Evolutionary conservation across 208 protist genomes (phyloP), one percentile per base, ranked within the genome.

Genomic region (Acanthamoeba culbertsoni): DNA sequence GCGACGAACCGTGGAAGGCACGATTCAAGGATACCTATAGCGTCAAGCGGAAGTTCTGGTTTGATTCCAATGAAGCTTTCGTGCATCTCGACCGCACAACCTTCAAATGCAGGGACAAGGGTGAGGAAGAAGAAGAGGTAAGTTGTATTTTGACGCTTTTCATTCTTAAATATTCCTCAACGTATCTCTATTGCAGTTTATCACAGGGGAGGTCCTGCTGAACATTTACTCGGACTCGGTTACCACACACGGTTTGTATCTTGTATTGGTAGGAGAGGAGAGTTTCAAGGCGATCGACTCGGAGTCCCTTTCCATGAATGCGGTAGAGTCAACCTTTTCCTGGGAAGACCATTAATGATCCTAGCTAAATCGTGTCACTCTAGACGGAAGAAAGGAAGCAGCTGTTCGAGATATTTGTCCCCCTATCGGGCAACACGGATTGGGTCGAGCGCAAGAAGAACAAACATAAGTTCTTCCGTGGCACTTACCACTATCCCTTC

Each of bases 381-480:
- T 28, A 89, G 79, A 65, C 51, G 18, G 79, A 89, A n/a, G 46
- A 65, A 28, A 89, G 35, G 51, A 23, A 18, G 26, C 35, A 10
- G n/a, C 55, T 89, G 14, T 18, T 89, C 14, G 79, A 65, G 40
- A 28, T 68, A 0, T 89, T 45, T 7, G 79, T 89, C 46, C 51
- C 51, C 0, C 79, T 89, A 3, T 89, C 79, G 35, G 79, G 79
- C 46, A 89, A 89, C 51, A 89, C 79, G 16, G 46, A 57, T 42
- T 89, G 79, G 79, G 46, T 14, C 28, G 79, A 89, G 51, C 79
- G 79, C 46, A 89, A 89, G 46, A 89, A 89, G 55, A 89, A 89
- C 79, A 89, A 89, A 37, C 79, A 89, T 48, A 89, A 63, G 51
- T 89, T 89, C 79, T 89, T 89, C 79, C 46, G 79, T 18, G 79